phyloP scores from a whole-genome alignment of 106 monocot genomes.

The Dendrobium catenatum region DNA sequence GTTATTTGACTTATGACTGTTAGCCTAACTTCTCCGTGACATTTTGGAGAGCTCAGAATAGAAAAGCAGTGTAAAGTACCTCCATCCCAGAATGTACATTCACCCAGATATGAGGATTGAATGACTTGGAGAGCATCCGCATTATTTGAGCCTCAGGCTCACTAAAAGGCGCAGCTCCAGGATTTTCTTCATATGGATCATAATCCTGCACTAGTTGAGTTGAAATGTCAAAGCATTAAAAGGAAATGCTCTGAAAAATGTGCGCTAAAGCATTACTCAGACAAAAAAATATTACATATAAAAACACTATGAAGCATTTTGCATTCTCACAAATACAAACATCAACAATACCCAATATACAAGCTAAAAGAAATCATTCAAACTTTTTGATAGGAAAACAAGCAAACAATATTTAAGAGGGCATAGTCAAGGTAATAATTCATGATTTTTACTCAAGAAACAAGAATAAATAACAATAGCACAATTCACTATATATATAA shows the following conservation, averaged over 20 bases:
- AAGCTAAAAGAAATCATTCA: neutral
- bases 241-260: neutral
- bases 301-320: slow-evolving; percentile 8
- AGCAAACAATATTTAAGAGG: neutral
- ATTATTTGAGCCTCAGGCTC: slow-evolving; percentile 96
- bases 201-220: slow-evolving; percentile 50
- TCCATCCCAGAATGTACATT: slow-evolving; percentile 99
- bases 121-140: slow-evolving; percentile 62
- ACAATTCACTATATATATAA: neutral
- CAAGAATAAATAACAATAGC: neutral
- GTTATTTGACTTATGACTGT: neutral
- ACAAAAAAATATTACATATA: neutral
- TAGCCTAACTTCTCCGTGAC: neutral
- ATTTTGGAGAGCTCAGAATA: neutral
- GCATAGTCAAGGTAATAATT: neutral
- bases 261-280: neutral
- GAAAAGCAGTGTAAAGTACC: slow-evolving; percentile 30
- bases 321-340: neutral
- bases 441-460: neutral
- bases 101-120: slow-evolving; percentile 94
- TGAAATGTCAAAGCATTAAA: neutral
- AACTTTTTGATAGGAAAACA: neutral
- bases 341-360: slow-evolving; percentile 1
- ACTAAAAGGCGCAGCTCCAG: slow-evolving; percentile 85
- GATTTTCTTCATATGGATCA: slow-evolving; percentile 98